Conservation (phyloP, 305 asterid genomes). For the Ilex paraguariensis region DNA sequence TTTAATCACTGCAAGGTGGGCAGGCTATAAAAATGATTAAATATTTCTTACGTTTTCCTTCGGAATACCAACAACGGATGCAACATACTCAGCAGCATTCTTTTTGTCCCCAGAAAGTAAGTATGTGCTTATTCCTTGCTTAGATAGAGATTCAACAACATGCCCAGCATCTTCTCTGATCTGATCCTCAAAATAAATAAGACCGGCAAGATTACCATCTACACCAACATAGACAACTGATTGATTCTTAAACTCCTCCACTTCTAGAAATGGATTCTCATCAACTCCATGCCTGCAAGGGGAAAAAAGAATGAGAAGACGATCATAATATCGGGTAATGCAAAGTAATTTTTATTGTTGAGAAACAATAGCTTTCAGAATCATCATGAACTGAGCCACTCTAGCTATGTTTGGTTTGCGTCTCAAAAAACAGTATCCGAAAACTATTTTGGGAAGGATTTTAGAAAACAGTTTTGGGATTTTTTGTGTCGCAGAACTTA, state of each 20-base stretch:
- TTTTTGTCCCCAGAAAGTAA: conserved; percentile 96
- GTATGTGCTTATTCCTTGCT: conserved; percentile 71
- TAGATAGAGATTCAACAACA: conserved; percentile 72
- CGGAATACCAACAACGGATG: conserved; percentile 95
- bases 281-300: conserved; percentile 70
- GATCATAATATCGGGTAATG: no score
- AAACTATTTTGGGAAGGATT: no score
- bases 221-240: conserved; percentile 91
- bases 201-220: conserved; percentile 79
- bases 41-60: conserved; percentile 63
- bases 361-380: no score
- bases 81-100: conserved; percentile 88
- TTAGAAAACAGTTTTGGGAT: no score
- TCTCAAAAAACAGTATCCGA: no score
- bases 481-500: no score
- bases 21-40: neutral
- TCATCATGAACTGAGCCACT: no score
- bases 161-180: conserved; percentile 90
- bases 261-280: conserved; percentile 55
- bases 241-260: conserved; percentile 78
- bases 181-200: conserved; percentile 92
- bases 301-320: no score
- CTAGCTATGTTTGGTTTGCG: no score
- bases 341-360: no score
- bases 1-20: neutral